Conservation (phyloP, 352 stramenopile genomes). For the Phytophthora citricola region DNA sequence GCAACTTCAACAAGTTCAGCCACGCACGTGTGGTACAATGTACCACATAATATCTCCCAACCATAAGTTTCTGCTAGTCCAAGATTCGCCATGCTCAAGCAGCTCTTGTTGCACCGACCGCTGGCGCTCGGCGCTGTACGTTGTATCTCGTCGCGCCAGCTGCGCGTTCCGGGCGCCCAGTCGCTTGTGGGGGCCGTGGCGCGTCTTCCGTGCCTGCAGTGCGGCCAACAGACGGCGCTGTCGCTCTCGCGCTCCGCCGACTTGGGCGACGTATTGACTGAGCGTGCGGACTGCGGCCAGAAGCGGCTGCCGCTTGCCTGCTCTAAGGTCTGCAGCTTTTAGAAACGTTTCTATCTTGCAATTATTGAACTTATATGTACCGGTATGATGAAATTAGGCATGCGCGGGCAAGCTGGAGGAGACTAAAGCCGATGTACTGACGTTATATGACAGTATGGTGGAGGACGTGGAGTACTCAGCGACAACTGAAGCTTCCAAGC, state of each 20-base stretch:
- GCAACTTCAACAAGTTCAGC: background rate
- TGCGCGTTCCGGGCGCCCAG: slow-evolving; percentile 25
- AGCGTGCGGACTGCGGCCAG: slow-evolving; percentile 40
- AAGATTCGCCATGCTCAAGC: slow-evolving; percentile 34
- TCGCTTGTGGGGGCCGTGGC: slow-evolving; percentile 46
- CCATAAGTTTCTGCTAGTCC: background rate
- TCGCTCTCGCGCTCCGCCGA: slow-evolving; percentile 27
- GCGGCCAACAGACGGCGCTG: slow-evolving; percentile 27
- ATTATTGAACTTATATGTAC: background rate
- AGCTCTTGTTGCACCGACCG: slow-evolving; percentile 12
- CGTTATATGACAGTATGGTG: slow-evolving; percentile 49
- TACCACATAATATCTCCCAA: slow-evolving; percentile 6
- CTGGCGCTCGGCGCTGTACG: slow-evolving; percentile 12
- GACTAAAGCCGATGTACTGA: slow-evolving; percentile 34
- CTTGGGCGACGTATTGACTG: slow-evolving; percentile 29
- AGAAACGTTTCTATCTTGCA: slow-evolving; percentile 1
- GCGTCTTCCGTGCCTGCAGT: slow-evolving; percentile 58
- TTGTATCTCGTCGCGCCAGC: slow-evolving; percentile 18
- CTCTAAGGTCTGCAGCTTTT: slow-evolving; percentile 34
- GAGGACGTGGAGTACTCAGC: slow-evolving; percentile 52
- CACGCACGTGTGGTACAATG: slow-evolving; percentile 3
- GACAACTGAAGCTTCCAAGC: slow-evolving; percentile 38
- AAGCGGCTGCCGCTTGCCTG: slow-evolving; percentile 57
- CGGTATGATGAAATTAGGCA: slow-evolving; percentile 17
- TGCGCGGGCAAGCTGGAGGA: slow-evolving; percentile 41